phyloP scores from a whole-genome alignment of 2,329 filamentous ascomycete genomes.

The Aphanocladium album region DNA sequence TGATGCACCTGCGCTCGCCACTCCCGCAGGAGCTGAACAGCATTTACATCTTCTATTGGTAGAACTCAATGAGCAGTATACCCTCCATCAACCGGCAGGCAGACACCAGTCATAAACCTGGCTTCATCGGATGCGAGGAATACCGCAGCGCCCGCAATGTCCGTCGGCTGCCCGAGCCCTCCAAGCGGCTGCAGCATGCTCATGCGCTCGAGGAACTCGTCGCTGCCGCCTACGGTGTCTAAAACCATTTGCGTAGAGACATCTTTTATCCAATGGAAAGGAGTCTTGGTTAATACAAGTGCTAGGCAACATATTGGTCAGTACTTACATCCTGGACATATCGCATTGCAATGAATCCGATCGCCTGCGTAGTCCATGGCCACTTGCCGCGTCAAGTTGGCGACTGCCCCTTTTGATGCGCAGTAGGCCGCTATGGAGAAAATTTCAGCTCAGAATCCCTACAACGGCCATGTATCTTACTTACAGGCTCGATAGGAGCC shows the following conservation, averaged over 20 bases:
- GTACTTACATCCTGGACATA: slow-evolving; percentile 44
- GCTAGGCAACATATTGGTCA: no score
- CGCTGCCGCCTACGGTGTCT: slow-evolving; percentile 15
- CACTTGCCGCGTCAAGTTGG: slow-evolving; percentile 42
- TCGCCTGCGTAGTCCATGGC: slow-evolving; percentile 44
- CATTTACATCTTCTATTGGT: no score
- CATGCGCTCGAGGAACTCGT: slow-evolving; percentile 13
- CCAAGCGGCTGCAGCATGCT: slow-evolving; percentile 22
- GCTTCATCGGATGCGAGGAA: slow-evolving; percentile 35
- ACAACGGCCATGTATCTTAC: no score
- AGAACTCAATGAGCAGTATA: slow-evolving; percentile 26
- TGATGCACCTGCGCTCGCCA: no score
- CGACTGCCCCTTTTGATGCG: slow-evolving; percentile 45
- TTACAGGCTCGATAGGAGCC: slow-evolving; percentile 18
- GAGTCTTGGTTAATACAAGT: no score
- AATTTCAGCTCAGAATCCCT: no score
- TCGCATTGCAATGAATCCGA: slow-evolving; percentile 47
- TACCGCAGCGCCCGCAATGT: slow-evolving; percentile 28
- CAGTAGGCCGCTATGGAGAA: slow-evolving; percentile 33
- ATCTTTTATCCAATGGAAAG: slow-evolving; percentile 13
- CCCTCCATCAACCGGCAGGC: slow-evolving; percentile 36
- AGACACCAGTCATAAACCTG: slow-evolving; percentile 36
- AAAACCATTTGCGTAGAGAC: slow-evolving; percentile 24
- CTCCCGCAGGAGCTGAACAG: no score
- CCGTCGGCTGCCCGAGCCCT: slow-evolving; percentile 23